Base-by-base conservation (phyloP, 768 basidiomycete species). In the Boletus bicolor region DNA sequence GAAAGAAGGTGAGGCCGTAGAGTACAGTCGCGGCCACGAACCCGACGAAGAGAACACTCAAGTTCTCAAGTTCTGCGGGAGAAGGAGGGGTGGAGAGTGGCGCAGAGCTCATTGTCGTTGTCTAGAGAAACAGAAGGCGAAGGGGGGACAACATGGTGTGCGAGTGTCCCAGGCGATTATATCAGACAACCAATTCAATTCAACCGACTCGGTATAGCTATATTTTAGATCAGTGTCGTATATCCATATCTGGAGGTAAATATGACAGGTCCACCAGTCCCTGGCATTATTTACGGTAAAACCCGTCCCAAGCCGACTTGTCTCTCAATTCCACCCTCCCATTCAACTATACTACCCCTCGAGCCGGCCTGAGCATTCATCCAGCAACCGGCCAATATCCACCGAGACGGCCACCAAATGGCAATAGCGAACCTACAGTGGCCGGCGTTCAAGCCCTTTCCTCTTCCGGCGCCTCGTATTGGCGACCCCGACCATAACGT, bases 1-100 rank as follows among this genome's bases (percentile, higher is more conserved):
- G 71, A 57, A 71, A 71, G 53, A 71, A 73, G 28, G 71, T 71
- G 36, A 71, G 59, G 34, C 70, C 71, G n/a, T 71, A 73, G 14
- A 71, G 54, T 1, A 68, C 54, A 2, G 62, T 65, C 6, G 70
- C 53, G 7, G 54, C 52, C 10, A 66, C 60, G 43, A 71, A 71
- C 5, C 72, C 70, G 24, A 65, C 5, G 46, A 70, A 72, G 37
- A 72, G 49, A 19, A 59, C 53, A 24, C 57, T 49, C 30, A 71
- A 44, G 14, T 67, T 73, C 54, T 70, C 64, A 8, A 59, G 17
- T 54, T 68, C 70, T 28, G 55, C 48, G 5, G 52, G 12, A 35
- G 72, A 64, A 2, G 62, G 56, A 19, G 32, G 9, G 14, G 43
- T 11, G 12, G 57, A 7, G 17, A 57, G 14, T 2, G 39, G 1